Conservation (phyloP, 2,329 filamentous ascomycete genomes). For the Tetracladium maxilliforme region DNA sequence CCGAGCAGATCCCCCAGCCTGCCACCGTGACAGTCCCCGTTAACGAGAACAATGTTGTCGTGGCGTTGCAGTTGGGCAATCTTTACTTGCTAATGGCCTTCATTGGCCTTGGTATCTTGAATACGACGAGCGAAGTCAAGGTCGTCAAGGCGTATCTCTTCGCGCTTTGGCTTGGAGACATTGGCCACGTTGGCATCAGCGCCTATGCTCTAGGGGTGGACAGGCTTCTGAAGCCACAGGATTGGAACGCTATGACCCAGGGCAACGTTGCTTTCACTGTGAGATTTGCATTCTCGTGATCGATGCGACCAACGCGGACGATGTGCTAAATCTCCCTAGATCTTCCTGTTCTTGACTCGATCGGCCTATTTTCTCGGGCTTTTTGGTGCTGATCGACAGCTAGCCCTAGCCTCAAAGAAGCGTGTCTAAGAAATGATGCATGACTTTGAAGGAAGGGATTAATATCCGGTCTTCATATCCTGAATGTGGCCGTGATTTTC, state of each 20-base stretch:
- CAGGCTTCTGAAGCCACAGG: slow-evolving; percentile 31
- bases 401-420: not conserved
- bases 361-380: slow-evolving; percentile 41
- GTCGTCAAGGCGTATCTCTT: slow-evolving; percentile 54
- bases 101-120: slow-evolving; percentile 47
- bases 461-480: too few species aligned
- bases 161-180: slow-evolving; percentile 47
- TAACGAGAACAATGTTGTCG: slow-evolving; percentile 32
- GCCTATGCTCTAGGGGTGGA: slow-evolving; percentile 41
- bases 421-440: slow-evolving; percentile 4
- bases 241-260: slow-evolving; percentile 60
- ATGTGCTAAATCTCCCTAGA: slow-evolving; percentile 14
- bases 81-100: slow-evolving; percentile 52
- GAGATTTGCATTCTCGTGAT: slow-evolving; percentile 11
- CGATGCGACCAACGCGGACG: not conserved
- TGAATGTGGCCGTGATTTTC: too few species aligned
- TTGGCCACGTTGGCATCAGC: slow-evolving; percentile 52
- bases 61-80: slow-evolving; percentile 56
- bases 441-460: too few species aligned
- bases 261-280: slow-evolving; percentile 57
- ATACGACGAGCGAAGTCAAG: slow-evolving; percentile 46
- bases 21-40: slow-evolving; percentile 15
- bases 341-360: slow-evolving; percentile 39
- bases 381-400: slow-evolving; percentile 33
- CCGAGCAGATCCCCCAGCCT: slow-evolving; percentile 37